Conservation (phyloP, 345 rosid species). For the Camelina hispida region DNA sequence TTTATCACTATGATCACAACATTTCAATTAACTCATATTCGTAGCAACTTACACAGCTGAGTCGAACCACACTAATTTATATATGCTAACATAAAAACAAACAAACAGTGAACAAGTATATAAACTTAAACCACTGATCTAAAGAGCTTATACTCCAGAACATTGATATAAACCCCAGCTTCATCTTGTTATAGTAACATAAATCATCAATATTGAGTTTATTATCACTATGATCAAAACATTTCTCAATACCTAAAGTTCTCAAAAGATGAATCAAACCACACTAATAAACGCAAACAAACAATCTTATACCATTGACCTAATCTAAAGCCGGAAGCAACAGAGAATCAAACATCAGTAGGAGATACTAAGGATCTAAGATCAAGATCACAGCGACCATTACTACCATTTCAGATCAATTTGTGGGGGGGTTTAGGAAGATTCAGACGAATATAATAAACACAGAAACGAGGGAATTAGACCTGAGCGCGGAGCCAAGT, state of each 20-base stretch:
- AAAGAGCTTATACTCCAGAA: not conserved
- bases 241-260: not conserved
- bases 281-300: not conserved
- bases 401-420: constrained; percentile 14
- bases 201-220: not conserved
- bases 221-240: not conserved
- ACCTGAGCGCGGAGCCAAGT: constrained; percentile 89
- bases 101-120: not conserved
- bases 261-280: not conserved
- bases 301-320: not conserved
- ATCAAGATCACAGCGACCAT: not conserved
- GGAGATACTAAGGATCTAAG: not conserved
- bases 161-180: not conserved
- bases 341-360: not conserved
- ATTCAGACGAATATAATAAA: not conserved
- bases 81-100: not conserved
- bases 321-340: too few relatives aligned
- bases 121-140: not conserved
- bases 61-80: not conserved
- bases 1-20: not conserved
- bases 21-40: not conserved
- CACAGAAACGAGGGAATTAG: not conserved
- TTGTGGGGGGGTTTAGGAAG: not conserved
- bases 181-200: not conserved
- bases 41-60: not conserved